phyloP scores from a whole-genome alignment of 148 eudicot species.

The Limonium bicolor region DNA sequence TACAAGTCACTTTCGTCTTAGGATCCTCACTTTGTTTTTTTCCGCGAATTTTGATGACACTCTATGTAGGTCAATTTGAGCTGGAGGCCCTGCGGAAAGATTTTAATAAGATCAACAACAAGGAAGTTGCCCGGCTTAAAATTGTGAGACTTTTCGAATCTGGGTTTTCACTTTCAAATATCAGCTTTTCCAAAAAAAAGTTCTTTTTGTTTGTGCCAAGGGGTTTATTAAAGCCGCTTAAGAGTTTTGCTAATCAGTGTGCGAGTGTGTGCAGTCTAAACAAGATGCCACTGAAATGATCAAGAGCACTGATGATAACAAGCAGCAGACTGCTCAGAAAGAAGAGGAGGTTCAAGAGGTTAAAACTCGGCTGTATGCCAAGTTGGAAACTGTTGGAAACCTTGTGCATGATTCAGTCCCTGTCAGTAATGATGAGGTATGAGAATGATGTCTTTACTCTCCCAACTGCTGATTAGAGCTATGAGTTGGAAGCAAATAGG shows the following conservation, averaged over 20 bases:
- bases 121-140: conserved; percentile 47
- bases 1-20: neutral
- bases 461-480: too few relatives aligned
- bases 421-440: conserved; percentile 70
- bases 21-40: neutral
- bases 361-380: conserved; percentile 33
- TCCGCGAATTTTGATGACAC: neutral
- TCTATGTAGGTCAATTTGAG: conserved; percentile 58
- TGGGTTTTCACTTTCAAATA: neutral
- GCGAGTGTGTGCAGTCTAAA: conserved; percentile 28
- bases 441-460: neutral
- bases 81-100: conserved; percentile 53
- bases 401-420: conserved; percentile 93
- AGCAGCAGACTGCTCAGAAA: conserved; percentile 26
- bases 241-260: neutral
- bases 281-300: conserved; percentile 56
- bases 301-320: conserved; percentile 52
- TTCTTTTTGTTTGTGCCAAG: neutral
- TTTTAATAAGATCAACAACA: conserved; percentile 43
- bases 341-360: conserved; percentile 68
- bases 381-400: conserved; percentile 59
- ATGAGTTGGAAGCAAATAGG: too few relatives aligned
- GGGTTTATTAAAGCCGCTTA: neutral
- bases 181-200: neutral
- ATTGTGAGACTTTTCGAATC: conserved; percentile 32